Evolutionary conservation across 768 basidiomycete species (phyloP).

Genomic region (Paxillus involutus): DNA sequence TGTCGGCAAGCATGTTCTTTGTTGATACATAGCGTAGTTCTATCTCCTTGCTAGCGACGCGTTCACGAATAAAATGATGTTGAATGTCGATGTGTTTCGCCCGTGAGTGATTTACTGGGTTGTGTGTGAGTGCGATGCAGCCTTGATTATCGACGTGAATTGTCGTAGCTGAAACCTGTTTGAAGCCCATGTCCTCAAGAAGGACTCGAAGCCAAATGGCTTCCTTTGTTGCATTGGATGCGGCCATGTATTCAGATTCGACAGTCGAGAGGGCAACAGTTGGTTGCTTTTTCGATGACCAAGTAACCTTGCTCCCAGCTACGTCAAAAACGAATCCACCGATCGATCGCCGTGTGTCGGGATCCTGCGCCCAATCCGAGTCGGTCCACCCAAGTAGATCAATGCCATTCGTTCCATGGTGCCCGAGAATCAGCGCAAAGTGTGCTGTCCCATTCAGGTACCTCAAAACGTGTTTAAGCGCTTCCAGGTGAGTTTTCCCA

Average conservation of each 20-base stretch:
- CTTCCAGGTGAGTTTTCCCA: slow-evolving; percentile 3
- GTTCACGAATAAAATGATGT: slow-evolving; percentile 26
- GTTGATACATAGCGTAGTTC: too few relatives aligned
- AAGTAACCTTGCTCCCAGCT: slow-evolving; percentile 31
- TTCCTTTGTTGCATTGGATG: slow-evolving; percentile 29
- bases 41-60: too few relatives aligned
- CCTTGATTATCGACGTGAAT: slow-evolving; percentile 32
- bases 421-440: too few relatives aligned
- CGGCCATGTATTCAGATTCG: slow-evolving; percentile 40
- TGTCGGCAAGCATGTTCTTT: too few relatives aligned
- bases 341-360: slow-evolving; percentile 20
- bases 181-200: slow-evolving; percentile 11
- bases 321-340: slow-evolving; percentile 33
- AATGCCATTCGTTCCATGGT: too few relatives aligned
- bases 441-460: slow-evolving; percentile 2
- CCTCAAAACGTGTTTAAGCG: slow-evolving; percentile 11
- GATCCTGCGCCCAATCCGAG: slow-evolving; percentile 22
- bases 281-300: slow-evolving; percentile 34
- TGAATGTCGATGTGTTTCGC: slow-evolving; percentile 37
- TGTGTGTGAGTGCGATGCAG: slow-evolving; percentile 21
- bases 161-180: background rate
- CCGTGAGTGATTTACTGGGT: slow-evolving; percentile 27
- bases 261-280: slow-evolving; percentile 32
- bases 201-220: slow-evolving; percentile 30
- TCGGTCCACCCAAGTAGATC: slow-evolving; percentile 17